Evolutionary conservation across 1,139 yeast species (phyloP).

Genomic region (Taiozyma sp.): DNA sequence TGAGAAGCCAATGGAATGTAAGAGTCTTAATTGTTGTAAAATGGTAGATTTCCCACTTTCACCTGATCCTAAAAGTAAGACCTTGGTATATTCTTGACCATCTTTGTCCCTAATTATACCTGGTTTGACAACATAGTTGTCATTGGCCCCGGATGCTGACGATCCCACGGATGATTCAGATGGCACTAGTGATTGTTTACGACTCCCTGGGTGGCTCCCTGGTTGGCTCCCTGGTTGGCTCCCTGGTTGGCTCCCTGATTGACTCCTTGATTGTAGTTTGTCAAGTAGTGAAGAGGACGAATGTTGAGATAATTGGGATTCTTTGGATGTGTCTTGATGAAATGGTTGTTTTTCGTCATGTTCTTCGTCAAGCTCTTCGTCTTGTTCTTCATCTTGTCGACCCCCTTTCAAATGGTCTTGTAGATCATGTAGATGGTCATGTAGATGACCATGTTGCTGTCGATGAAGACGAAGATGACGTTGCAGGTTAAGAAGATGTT

Average conservation of each 20-base stretch:
- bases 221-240: too few relatives aligned
- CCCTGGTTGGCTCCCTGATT: too few relatives aligned
- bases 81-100: slow-evolving; percentile 46
- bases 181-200: slow-evolving; percentile 18
- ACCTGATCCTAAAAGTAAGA: slow-evolving; percentile 69
- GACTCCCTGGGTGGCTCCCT: too few relatives aligned
- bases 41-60: slow-evolving; percentile 79
- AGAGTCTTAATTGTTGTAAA: slow-evolving; percentile 68
- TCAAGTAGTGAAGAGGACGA: slow-evolving; percentile 5
- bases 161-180: slow-evolving; percentile 12
- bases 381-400: too few relatives aligned
- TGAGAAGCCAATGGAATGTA: slow-evolving; percentile 68
- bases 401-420: too few relatives aligned
- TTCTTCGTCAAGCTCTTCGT: too few relatives aligned
- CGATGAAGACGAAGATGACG: too few relatives aligned
- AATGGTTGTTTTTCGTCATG: too few relatives aligned
- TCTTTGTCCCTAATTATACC: slow-evolving; percentile 8
- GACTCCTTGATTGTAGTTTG: not conserved
- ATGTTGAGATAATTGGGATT: not conserved
- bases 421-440: too few relatives aligned
- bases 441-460: too few relatives aligned
- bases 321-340: not conserved
- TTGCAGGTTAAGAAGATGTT: too few relatives aligned
- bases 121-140: slow-evolving; percentile 3
- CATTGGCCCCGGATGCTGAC: not conserved